Conservation (phyloP, 2,329 filamentous ascomycete genomes). For the Sclerotinia trifoliorum region DNA sequence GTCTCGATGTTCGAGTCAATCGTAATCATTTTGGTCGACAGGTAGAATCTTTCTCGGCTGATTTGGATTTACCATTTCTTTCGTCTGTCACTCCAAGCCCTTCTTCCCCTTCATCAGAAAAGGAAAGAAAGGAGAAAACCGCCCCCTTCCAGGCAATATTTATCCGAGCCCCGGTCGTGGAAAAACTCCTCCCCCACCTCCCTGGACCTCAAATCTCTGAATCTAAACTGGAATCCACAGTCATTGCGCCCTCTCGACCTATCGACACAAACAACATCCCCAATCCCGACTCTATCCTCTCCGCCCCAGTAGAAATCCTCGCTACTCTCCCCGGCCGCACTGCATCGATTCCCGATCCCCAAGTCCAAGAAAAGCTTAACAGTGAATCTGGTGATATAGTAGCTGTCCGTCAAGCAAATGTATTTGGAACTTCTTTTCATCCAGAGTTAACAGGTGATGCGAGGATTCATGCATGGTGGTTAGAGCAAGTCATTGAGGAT, state of each 20-base stretch:
- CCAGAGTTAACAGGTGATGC: conserved; percentile 87
- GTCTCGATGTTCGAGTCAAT: conserved; percentile 84
- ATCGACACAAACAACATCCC: conserved; percentile 25
- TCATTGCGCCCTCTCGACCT: conserved; percentile 34
- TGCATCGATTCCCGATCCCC: conserved; percentile 34
- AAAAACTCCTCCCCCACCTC: conserved; percentile 63
- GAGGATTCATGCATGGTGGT: conserved; percentile 92
- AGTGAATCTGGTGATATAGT: conserved; percentile 70
- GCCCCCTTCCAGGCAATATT: conserved; percentile 80
- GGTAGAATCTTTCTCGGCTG: conserved; percentile 83
- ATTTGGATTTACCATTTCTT: conserved; percentile 72
- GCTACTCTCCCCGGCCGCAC: conserved; percentile 49
- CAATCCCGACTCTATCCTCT: conserved; percentile 29
- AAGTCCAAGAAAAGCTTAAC: conserved; percentile 40
- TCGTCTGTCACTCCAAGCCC: conserved; percentile 24
- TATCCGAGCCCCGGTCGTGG: conserved; percentile 91
- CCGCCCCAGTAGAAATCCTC: conserved; percentile 49
- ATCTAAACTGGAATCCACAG: conserved; percentile 45
- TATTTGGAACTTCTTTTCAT: conserved; percentile 93
- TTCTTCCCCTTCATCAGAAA: conserved; percentile 24
- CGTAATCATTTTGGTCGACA: conserved; percentile 95
- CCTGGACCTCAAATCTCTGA: conserved; percentile 40
- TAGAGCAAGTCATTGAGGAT: conserved; percentile 62
- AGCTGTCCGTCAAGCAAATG: conserved; percentile 84
- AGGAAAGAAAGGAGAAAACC: conserved; percentile 31